Percentiles rank a stretch among this genome's conserved stretches.
phyloP scores from a whole-genome alignment of 169 alveolate genomes.

The Plasmodium ovale region DNA sequence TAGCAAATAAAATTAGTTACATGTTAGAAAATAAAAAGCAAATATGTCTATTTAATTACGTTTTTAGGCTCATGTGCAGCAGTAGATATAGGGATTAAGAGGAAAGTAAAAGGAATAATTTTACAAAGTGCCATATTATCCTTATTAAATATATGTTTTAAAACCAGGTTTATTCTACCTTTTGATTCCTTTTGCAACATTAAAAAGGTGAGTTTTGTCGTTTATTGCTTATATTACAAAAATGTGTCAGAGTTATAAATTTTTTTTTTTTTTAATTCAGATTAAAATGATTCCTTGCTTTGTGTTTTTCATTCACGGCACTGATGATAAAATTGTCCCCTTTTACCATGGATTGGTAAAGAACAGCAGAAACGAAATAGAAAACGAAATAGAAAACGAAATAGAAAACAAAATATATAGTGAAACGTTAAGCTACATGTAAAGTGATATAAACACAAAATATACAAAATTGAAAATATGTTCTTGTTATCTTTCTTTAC shows the following conservation, averaged over 20 bases:
- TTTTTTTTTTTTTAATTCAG: slow-evolving; percentile 14
- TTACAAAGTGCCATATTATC: slow-evolving; percentile 73
- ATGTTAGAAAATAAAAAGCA: not conserved
- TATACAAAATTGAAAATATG: not conserved
- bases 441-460: not conserved
- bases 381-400: too few relatives aligned
- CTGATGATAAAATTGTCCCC: slow-evolving; percentile 75
- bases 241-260: not conserved
- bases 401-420: too few relatives aligned
- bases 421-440: too few relatives aligned
- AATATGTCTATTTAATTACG: slow-evolving; percentile 3
- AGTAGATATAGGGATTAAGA: slow-evolving; percentile 40
- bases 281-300: slow-evolving; percentile 55
- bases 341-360: slow-evolving; percentile 74
- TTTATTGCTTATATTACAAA: not conserved
- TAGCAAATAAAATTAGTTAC: slow-evolving; percentile 7
- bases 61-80: slow-evolving; percentile 75
- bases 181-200: slow-evolving; percentile 73
- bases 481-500: too few relatives aligned
- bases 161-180: slow-evolving; percentile 63
- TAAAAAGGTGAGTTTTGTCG: slow-evolving; percentile 23
- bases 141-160: slow-evolving; percentile 65
- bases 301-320: slow-evolving; percentile 70
- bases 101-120: slow-evolving; percentile 66
- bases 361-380: not conserved